Evolutionary conservation across 2,329 filamentous ascomycete genomes (phyloP), one percentile per base, ranked within the genome.

Genomic region (Coleophoma cylindrospora): DNA sequence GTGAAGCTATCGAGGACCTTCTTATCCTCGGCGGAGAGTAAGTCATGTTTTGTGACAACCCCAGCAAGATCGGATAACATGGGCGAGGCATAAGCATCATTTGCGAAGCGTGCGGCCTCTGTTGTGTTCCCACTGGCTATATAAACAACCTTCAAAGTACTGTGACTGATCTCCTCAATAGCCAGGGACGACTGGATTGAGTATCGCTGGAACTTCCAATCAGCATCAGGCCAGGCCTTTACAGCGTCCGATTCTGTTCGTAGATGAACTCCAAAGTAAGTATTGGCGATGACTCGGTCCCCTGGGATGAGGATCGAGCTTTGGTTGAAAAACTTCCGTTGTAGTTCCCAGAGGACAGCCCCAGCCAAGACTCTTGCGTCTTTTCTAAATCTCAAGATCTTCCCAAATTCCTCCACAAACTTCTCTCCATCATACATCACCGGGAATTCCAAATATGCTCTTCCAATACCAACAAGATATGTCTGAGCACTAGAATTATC

Each of bases 401-500:
- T 66, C 12, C 70, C 69, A 45, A 72, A 70, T 38, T 66, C 61
- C 53, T 50, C 50, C 1, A 54, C 57, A 34, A 69, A 68, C 4
- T 57, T 58, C 33, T 52, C 49, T 36, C 64, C 64, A 55, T 69
- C 66, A 50, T 58, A 57, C 34, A 45, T 56, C 8, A 67, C 60
- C 7, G 67, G 67, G 47, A 68, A 69, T 46, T 68, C 64, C 45
- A 68, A 62, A 47, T 62, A 68, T 0, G 65, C 62, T 48, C 65
- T 65, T 17, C 55, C 60, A 36, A 69, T 8, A 43, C 41, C 41
- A 12, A 44, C 27, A 27, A 27, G 14, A 15, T 11, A 11, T 32
- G n/a, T 33, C n/a, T n/a, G 32, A 14, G 13, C n/a, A 32, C n/a
- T 27, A 13, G 12, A 5, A 13, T 44, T n/a, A 2, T 15, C 21